phyloP scores from a whole-genome alignment of 306 rosid species.

The Pyrus bretschneideri region DNA sequence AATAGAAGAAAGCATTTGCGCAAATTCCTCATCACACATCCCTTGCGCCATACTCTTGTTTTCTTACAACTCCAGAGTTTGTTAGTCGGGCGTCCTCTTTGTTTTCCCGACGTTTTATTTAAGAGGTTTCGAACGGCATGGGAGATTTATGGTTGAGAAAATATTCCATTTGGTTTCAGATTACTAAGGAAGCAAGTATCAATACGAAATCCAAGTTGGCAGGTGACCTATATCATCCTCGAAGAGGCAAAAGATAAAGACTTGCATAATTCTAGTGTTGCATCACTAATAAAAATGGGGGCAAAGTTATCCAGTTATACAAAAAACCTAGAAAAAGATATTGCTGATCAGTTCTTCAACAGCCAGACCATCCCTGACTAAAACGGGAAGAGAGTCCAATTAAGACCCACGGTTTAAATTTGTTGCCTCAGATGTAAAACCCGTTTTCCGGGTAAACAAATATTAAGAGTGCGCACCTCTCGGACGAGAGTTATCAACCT shows the following conservation, averaged over 20 bases:
- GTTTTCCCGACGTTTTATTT: not conserved
- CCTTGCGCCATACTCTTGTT: too few species aligned
- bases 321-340: not conserved
- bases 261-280: not conserved
- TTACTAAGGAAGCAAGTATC: not conserved
- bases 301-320: not conserved
- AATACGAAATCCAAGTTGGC: not conserved
- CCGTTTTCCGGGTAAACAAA: not conserved
- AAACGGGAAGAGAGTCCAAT: conserved; percentile 35
- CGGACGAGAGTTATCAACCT: not conserved
- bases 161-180: not conserved
- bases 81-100: not conserved
- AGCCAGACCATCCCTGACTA: conserved; percentile 27
- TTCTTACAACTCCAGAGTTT: too few species aligned
- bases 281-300: not conserved
- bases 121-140: not conserved
- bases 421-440: not conserved
- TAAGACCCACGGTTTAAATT: conserved; percentile 31
- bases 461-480: not conserved
- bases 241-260: not conserved
- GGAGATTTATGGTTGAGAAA: not conserved
- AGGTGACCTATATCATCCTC: not conserved
- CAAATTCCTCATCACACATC: too few species aligned
- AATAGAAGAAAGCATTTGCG: too few species aligned
- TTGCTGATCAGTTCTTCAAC: conserved; percentile 22